Evolutionary conservation across 352 stramenopile genomes (phyloP).

Genomic region (Pythium scleroteichum): DNA sequence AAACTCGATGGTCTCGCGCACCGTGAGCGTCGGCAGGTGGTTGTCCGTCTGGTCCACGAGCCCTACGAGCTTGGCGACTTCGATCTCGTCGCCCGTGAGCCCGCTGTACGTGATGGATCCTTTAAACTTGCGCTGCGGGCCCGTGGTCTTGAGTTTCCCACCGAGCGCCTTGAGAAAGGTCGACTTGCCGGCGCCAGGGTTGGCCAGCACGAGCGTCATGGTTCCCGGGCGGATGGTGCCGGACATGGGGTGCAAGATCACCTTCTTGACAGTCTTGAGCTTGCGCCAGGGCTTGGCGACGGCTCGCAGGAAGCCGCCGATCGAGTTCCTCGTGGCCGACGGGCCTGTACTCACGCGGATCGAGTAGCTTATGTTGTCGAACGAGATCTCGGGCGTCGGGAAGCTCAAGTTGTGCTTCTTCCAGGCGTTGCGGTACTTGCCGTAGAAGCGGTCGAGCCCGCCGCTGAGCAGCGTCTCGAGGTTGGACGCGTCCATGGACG

Average conservation of each 20-base stretch:
- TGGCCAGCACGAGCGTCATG: constrained; percentile 65
- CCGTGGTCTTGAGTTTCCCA: constrained; percentile 45
- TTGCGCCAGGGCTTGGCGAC: constrained; percentile 32
- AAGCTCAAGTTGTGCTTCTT: constrained; percentile 57
- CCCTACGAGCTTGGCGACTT: constrained; percentile 58
- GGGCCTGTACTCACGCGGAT: constrained; percentile 34
- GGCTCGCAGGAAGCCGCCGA: constrained; percentile 21
- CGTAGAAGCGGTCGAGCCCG: constrained; percentile 54
- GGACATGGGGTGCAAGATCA: constrained; percentile 63
- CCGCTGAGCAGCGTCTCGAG: constrained; percentile 58
- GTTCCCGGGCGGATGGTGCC: constrained; percentile 61
- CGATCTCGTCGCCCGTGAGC: constrained; percentile 42
- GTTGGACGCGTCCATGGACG: constrained; percentile 45
- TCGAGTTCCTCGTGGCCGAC: constrained; percentile 16
- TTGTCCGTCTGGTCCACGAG: constrained; percentile 80
- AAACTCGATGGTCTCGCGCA: constrained; percentile 94
- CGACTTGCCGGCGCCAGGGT: constrained; percentile 64
- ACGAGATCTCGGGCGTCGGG: constrained; percentile 56
- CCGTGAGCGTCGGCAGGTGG: constrained; percentile 89
- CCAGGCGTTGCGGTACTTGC: constrained; percentile 43
- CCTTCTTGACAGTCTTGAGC: constrained; percentile 34
- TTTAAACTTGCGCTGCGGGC: constrained; percentile 27
- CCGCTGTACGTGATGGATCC: constrained; percentile 55
- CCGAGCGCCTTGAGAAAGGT: constrained; percentile 64
- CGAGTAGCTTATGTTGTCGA: constrained; percentile 53